Base-by-base conservation (phyloP, 495 filamentous ascomycete species). In the Letharia columbiana region DNA sequence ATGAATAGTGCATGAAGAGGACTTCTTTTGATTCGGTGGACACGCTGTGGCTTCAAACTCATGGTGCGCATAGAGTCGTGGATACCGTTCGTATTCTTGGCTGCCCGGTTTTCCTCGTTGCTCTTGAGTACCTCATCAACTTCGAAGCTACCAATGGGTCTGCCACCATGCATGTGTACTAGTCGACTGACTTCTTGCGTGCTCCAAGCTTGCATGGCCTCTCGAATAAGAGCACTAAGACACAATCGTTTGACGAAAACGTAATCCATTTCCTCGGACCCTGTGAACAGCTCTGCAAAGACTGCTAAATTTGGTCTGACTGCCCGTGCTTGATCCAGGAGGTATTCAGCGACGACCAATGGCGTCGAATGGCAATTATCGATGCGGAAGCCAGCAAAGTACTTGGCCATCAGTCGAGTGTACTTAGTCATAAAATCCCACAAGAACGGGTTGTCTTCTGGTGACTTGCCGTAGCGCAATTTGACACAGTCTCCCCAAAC, bases 401-500 rank as follows among this genome's bases (percentile, higher is more conserved):
- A 93, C 73, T 93, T 96, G 54, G 95, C 95, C 84, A 98, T 91
- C 71, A 96, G 81, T 18, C 86, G 85, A 7, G 93, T 94, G 73
- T 99, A 99, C 65, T 87, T 85, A 44, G 88, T 87, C 91, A 99
- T 98, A 74, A 89, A 90, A 9, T 96, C 86, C 95, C 95, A 99
- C 31, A 99, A 80, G 76, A 86, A 99, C 0, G 95, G 94, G 68
- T 85, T 96, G 71, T 97, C 94, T 63, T 94, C 77, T 7, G 88
- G 89, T 1, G 84, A 82, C 18, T 78, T 80, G 15, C 95, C 95
- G 73, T 97, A 99, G 12, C 95, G 86, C 28, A 99, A 84, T 80
- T 98, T 99, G 11, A 97, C 94, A 77, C 95, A 99, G 73, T 99
- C 95, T 23, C 91, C 90, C 95, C 95, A 99, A 47, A 96, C 89